These are phyloP conservation scores for Elaphomyces granulatus DNA, from an alignment of 495 filamentous ascomycete genomes.

Conservation along the genomic window DNA sequence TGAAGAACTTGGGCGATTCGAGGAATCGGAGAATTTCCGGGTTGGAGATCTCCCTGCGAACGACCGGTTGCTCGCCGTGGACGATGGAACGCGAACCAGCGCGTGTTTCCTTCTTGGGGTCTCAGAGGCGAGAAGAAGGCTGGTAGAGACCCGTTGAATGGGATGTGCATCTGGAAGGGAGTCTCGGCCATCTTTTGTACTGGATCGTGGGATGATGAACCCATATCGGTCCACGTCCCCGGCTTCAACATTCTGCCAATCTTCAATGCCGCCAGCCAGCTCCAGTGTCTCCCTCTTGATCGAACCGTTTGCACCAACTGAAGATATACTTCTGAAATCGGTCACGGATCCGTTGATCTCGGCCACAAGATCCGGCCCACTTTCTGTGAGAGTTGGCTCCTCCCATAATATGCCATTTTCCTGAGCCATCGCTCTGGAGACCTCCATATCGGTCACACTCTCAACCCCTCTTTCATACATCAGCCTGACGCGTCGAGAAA, in stretches of 20 bases:
- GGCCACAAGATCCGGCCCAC: not conserved
- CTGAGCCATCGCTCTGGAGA: slow-evolving; percentile 29
- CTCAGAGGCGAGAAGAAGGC: slow-evolving; percentile 48
- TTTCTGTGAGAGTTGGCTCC: slow-evolving; percentile 26
- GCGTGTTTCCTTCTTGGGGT: slow-evolving; percentile 43
- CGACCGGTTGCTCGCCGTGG: slow-evolving; percentile 26
- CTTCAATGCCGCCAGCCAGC: slow-evolving; percentile 76
- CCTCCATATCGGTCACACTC: slow-evolving; percentile 36
- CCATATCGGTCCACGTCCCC: slow-evolving; percentile 85
- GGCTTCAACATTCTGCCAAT: slow-evolving; percentile 87
- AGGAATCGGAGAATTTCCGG: slow-evolving; percentile 23
- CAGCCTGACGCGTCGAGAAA: slow-evolving; percentile 76
- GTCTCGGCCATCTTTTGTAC: slow-evolving; percentile 22
- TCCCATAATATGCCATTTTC: slow-evolving; percentile 46
- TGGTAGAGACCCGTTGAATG: slow-evolving; percentile 52
- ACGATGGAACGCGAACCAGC: slow-evolving; percentile 36
- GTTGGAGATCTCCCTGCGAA: slow-evolving; percentile 43
- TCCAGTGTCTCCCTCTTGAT: slow-evolving; percentile 41
- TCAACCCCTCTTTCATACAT: slow-evolving; percentile 74
- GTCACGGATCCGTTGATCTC: slow-evolving; percentile 6
- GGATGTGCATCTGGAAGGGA: slow-evolving; percentile 29
- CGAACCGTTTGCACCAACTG: slow-evolving; percentile 7
- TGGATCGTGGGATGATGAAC: slow-evolving; percentile 53
- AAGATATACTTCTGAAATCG: slow-evolving; percentile 4
- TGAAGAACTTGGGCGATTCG: slow-evolving; percentile 29